A percentile compares a stretch with the other conserved stretches of the same genome.
Conservation (phyloP, 495 filamentous ascomycete genomes). For the Hypoxylon fragiforme region DNA sequence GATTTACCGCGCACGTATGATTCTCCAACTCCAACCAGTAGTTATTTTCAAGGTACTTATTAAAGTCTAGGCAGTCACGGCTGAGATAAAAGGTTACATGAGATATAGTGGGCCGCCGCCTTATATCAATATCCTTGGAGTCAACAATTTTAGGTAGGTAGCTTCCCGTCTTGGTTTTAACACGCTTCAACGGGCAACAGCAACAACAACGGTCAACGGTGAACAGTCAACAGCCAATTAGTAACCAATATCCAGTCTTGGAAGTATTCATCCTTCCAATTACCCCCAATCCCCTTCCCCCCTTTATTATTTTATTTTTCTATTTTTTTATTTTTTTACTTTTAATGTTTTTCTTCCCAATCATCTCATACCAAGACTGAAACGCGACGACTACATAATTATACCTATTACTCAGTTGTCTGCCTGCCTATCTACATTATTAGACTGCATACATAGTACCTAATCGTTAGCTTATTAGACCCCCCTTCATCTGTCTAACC, state of each 20-base stretch:
- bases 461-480: neutral
- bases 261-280: too few relatives aligned
- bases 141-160: too few relatives aligned
- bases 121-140: too few relatives aligned
- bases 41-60: too few relatives aligned
- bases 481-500: neutral
- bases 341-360: neutral
- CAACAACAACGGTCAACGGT: too few relatives aligned
- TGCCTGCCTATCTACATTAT: neutral
- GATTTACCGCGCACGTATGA: neutral
- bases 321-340: neutral
- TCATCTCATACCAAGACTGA: slow-evolving; percentile 11
- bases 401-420: neutral
- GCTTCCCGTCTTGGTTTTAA: too few relatives aligned
- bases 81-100: neutral
- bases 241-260: too few relatives aligned
- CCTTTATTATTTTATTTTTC: neutral
- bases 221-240: too few relatives aligned
- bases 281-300: too few relatives aligned
- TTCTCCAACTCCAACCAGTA: too few relatives aligned
- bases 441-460: neutral
- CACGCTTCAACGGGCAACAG: too few relatives aligned
- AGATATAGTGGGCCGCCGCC: neutral
- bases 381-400: slow-evolving; percentile 5
- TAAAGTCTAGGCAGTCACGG: neutral